Percentiles rank a stretch among this genome's conserved stretches.
Conservation (phyloP, 108 stramenopile genomes). For the Aureococcus anophagefferens region DNA sequence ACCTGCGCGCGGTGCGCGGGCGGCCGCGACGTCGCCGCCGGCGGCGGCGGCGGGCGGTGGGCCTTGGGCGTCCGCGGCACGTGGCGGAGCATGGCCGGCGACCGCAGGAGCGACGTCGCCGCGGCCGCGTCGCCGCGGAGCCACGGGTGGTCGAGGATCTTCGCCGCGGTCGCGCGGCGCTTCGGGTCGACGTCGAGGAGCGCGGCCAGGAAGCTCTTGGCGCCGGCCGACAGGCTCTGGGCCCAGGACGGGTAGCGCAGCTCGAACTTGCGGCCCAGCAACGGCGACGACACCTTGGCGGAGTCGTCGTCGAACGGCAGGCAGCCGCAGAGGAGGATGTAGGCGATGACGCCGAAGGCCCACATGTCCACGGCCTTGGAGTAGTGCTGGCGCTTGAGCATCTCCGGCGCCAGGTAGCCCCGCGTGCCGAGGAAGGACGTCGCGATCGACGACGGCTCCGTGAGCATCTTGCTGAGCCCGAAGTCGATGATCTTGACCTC, state of each 20-base stretch:
- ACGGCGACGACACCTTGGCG: conserved; percentile 54
- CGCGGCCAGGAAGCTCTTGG: conserved; percentile 79
- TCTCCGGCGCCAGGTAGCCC: conserved; percentile 92
- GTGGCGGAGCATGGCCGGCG: neutral
- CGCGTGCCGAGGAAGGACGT: conserved; percentile 81
- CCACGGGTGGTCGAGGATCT: conserved; percentile 92
- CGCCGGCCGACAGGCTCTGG: conserved; percentile 67
- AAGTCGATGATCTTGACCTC: conserved; percentile 98
- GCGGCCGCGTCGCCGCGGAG: conserved; percentile 22
- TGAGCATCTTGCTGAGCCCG: conserved; percentile 71
- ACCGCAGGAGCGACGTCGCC: neutral
- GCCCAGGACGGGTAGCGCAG: conserved; percentile 90
- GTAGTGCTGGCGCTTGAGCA: conserved; percentile 37
- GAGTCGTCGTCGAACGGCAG: conserved; percentile 96
- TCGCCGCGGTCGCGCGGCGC: conserved; percentile 77
- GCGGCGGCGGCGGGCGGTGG: no score
- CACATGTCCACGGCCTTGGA: conserved; percentile 74
- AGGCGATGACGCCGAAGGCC: conserved; percentile 83
- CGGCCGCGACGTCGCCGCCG: neutral
- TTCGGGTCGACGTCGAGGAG: conserved; percentile 75
- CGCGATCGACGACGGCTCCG: conserved; percentile 50
- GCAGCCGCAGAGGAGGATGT: conserved; percentile 85
- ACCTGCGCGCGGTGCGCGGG: neutral
- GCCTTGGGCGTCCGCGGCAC: neutral
- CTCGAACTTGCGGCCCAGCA: conserved; percentile 65